Evolutionary conservation across 2,329 filamentous ascomycete species (phyloP).

Genomic region (Sphaerostilbella broomeana): DNA sequence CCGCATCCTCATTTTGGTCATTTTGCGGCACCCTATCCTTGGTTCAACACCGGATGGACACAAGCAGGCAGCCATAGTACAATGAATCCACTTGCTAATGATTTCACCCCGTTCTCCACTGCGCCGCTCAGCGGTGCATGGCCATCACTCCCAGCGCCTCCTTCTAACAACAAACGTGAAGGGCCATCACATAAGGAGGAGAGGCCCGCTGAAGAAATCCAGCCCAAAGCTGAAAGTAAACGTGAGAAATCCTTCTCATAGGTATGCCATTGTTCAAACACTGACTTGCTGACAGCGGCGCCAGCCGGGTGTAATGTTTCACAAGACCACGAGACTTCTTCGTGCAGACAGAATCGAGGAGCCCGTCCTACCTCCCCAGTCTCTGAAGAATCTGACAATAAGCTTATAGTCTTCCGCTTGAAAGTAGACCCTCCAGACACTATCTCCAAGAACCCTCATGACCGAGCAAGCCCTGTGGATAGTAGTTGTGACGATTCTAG

Average conservation of each 20-base stretch:
- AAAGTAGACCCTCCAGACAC: background rate
- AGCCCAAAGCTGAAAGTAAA: background rate
- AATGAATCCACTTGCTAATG: constrained; percentile 26
- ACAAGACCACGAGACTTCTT: constrained; percentile 5
- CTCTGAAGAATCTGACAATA: background rate
- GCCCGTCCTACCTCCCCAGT: background rate
- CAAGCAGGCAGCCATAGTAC: background rate
- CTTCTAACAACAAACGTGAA: background rate
- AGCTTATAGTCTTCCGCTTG: background rate
- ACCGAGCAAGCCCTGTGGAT: too few relatives aligned
- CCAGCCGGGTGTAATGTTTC: constrained; percentile 6
- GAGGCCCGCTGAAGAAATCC: background rate
- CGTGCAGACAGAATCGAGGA: constrained; percentile 1
- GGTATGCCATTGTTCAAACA: too few relatives aligned
- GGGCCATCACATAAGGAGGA: background rate
- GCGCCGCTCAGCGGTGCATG: constrained; percentile 3
- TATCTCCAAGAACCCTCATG: background rate
- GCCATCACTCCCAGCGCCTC: background rate
- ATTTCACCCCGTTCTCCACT: constrained; percentile 19
- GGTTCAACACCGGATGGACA: background rate
- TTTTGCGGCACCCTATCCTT: background rate
- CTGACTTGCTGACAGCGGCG: too few relatives aligned
- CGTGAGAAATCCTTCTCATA: too few relatives aligned
- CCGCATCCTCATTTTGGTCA: background rate
- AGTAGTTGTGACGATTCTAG: too few relatives aligned